These are phyloP conservation scores for Phaeosphaeria sp. DNA, from an alignment of 2,329 filamentous ascomycete genomes.

Conservation along the genomic window DNA sequence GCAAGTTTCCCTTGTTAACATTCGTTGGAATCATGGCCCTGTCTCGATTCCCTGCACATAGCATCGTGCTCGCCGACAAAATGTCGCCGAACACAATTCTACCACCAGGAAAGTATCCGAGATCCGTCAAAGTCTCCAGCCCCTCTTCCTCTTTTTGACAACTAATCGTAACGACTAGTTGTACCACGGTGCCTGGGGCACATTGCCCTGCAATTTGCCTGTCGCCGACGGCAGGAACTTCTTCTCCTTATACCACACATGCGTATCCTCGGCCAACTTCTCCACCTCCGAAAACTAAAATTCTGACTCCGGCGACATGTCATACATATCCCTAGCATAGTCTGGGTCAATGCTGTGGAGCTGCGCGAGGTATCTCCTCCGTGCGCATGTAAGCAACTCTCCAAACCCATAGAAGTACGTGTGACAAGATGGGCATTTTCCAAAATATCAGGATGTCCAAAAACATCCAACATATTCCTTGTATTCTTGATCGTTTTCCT, in stretches of 20 bases:
- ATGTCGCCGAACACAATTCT: not conserved
- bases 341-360: slow-evolving; percentile 57
- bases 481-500: slow-evolving; percentile 59
- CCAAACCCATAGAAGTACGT: not conserved
- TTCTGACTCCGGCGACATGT: slow-evolving; percentile 51
- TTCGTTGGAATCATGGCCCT: not conserved
- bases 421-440: too few relatives aligned
- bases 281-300: slow-evolving; percentile 57
- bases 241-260: slow-evolving; percentile 54
- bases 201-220: slow-evolving; percentile 50
- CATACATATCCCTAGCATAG: slow-evolving; percentile 57
- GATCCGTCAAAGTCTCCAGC: not conserved
- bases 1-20: not conserved
- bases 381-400: slow-evolving; percentile 7
- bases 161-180: not conserved
- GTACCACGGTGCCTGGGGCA: slow-evolving; percentile 28
- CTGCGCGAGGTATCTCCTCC: slow-evolving; percentile 61
- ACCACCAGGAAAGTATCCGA: not conserved
- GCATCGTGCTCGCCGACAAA: not conserved
- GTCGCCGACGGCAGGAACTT: slow-evolving; percentile 52
- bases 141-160: too few relatives aligned
- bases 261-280: slow-evolving; percentile 52
- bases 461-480: slow-evolving; percentile 53
- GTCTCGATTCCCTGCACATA: not conserved
- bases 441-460: slow-evolving; percentile 55